Base-by-base conservation (phyloP, 2,329 filamentous ascomycete species). In the Passalora sequoiae region DNA sequence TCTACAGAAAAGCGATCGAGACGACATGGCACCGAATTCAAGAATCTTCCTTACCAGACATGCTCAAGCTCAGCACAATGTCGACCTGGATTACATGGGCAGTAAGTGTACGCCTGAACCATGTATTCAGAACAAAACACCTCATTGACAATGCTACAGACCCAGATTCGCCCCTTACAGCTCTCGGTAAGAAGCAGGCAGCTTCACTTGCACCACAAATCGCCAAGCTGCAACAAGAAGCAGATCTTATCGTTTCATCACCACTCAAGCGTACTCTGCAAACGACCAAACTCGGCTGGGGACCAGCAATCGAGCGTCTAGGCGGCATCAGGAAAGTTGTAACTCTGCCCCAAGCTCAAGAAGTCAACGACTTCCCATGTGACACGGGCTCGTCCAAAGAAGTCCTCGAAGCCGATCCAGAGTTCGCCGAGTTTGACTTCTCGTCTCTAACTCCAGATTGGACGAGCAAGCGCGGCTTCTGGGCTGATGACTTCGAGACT, bases 31-130 rank as follows among this genome's bases (percentile, higher is more conserved):
- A 27, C 24, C 24, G 6, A 12, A 27, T 12, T 27, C 24, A 12
- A 27, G 24, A 27, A 27, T 27, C 24, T 27, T 27, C 12, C 12
- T 27, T 7, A 27, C 24, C 12, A 27, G 60, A 15, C 60, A 63
- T 41, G 60, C 60, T 2, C 58, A 62, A 44, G 60, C 60, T 22
- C 60, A 62, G 46, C 60, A 63, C 51, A 62, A 62, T 44, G 60
- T 63, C 13, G 58, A 51, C 36, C 40, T 60, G 3, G 60, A 62
- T 38, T 61, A 60, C 40, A 47, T 27, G 24, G 24, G 31, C 43
- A 62, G 60, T 61, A 45, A 40, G 55, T 42, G n/a, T 7, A 27
- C 24, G 12, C 24, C 24, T n/a, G n/a, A n/a, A n/a, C n/a, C n/a
- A n/a, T n/a, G n/a, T n/a, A n/a, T n/a, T n/a, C n/a, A n/a, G n/a